phyloP scores from a whole-genome alignment of 208 protist species.

The Crithidia sp. region DNA sequence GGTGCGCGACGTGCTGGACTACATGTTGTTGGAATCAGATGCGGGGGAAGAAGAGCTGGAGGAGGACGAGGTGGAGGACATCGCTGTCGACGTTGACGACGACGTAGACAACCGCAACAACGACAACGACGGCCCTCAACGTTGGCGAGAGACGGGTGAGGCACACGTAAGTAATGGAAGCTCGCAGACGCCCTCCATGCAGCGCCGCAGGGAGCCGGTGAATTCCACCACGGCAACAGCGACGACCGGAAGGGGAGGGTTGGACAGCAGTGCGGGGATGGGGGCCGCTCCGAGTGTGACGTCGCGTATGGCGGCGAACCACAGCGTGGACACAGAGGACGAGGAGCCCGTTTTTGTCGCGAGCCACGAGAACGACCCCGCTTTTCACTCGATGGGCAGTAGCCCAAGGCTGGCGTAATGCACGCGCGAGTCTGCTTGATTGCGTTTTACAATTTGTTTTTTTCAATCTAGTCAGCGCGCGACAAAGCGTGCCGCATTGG shows the following conservation, averaged over 20 bases:
- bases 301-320: not conserved
- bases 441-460: too few species aligned
- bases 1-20: conserved; percentile 39
- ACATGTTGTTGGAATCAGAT: conserved; percentile 11
- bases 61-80: not conserved
- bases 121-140: not conserved
- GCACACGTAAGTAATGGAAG: not conserved
- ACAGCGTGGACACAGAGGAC: not conserved
- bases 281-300: not conserved
- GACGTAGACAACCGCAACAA: not conserved
- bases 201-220: not conserved
- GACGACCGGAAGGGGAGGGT: not conserved
- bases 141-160: not conserved
- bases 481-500: too few species aligned
- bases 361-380: not conserved
- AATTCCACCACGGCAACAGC: not conserved
- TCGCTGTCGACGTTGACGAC: not conserved
- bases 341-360: conserved; percentile 2
- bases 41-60: not conserved
- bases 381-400: not conserved
- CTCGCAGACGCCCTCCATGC: not conserved
- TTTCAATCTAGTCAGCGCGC: too few species aligned
- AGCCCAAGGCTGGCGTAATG: not conserved
- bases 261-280: not conserved
- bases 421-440: too few species aligned